Evolutionary conservation across 2,329 filamentous ascomycete species (phyloP), one percentile per base, ranked within the genome.

Genomic region (Gnomoniopsis sp.): DNA sequence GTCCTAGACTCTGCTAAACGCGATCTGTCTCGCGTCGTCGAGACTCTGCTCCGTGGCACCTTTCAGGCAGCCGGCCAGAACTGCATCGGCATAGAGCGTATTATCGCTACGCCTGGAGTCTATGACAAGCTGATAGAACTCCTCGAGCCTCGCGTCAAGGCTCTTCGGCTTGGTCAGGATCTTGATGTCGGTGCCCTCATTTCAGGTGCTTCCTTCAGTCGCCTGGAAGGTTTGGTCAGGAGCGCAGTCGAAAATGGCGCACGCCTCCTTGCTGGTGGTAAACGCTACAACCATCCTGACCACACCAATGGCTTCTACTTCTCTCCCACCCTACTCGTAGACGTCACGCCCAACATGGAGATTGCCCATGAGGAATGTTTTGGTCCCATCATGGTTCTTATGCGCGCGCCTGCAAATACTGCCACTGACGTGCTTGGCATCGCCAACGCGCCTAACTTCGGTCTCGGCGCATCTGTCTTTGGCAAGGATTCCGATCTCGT

Each of bases 11-110:
- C 95, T 46, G 81, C 88, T 3, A 70, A 75, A 38, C 68, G 71
- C 59, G 82, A 91, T 67, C 79, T 98, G 60, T 75, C 84, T 4
- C 85, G 89, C 46, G 87, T 98, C 52, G 83, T 85, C 43, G 90
- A 92, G 62, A 89, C 96, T 63, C 84, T 98, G 62, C 88, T 99
- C 76, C 87, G 95, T 55, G 95, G 93, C 54, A 91, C 91, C 11
- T 99, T 98, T 75, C 95, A 99, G 74, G 92, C 92, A 53, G 88
- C 92, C 17, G 95, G 95, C 1, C 95, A 99, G 74, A 99, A 99
- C 76, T 99, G 95, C 75, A 93, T 99, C 69, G 95, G 95, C 57
- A 93, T 97, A 65, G 95, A 99, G 77, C 89, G 95, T 57, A 88
- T 98, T 69, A 88, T 98, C 65, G 91, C 89, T 23, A 82, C 90